A percentile compares a stretch with the other conserved stretches of the same genome.
phyloP scores from a whole-genome alignment of 495 filamentous ascomycete species.

The Tetracladium setigerum region DNA sequence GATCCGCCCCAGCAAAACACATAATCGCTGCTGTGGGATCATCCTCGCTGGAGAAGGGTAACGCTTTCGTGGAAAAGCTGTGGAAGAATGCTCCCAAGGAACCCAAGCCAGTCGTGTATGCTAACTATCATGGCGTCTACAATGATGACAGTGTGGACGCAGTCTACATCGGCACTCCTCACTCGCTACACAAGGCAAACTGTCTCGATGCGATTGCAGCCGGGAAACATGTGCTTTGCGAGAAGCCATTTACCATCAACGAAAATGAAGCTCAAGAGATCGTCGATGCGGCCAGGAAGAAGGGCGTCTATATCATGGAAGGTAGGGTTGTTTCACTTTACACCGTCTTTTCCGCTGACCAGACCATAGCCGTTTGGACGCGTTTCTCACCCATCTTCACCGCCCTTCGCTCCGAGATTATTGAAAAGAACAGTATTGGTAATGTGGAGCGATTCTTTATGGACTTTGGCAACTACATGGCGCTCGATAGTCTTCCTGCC shows the following conservation, averaged over 20 bases:
- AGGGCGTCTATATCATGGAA: slow-evolving; percentile 92
- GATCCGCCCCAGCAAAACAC: slow-evolving; percentile 53
- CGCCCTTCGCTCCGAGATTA: slow-evolving; percentile 25
- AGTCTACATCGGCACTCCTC: slow-evolving; percentile 91
- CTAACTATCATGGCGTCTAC: slow-evolving; percentile 62
- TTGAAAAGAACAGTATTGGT: slow-evolving; percentile 63
- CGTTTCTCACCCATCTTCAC: slow-evolving; percentile 78
- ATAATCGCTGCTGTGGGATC: slow-evolving; percentile 59
- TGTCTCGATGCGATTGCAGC: slow-evolving; percentile 71
- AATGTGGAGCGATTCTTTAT: slow-evolving; percentile 66
- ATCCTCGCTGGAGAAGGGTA: slow-evolving; percentile 50
- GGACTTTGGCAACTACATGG: slow-evolving; percentile 47
- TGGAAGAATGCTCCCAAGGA: not conserved
- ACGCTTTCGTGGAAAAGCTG: slow-evolving; percentile 43
- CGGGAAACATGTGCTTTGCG: slow-evolving; percentile 84
- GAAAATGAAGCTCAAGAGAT: slow-evolving; percentile 72
- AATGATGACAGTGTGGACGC: slow-evolving; percentile 59
- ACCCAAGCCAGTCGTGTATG: slow-evolving; percentile 60
- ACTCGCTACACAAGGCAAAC: slow-evolving; percentile 94
- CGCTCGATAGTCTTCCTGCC: slow-evolving; percentile 13
- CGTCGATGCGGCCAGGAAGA: slow-evolving; percentile 64
- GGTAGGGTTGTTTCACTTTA: no score
- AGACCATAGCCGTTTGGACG: slow-evolving; percentile 97
- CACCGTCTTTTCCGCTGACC: slow-evolving; percentile 60
- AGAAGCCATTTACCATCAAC: slow-evolving; percentile 90